Evolutionary conservation across 192 early-diverging fungal species (phyloP).

Genomic region (Phycomyces nitens): DNA sequence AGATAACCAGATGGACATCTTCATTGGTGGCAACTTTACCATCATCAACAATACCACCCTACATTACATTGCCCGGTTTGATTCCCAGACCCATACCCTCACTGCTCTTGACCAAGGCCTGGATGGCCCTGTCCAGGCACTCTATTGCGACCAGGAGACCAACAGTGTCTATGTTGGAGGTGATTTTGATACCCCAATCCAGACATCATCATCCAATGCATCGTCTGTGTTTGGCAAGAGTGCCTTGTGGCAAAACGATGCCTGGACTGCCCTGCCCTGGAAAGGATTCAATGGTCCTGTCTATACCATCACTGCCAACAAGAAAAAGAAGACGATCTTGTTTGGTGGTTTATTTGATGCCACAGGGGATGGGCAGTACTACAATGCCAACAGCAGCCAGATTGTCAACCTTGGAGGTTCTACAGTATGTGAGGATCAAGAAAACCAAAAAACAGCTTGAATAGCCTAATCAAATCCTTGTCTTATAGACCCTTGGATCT

Average conservation of each 20-base stretch:
- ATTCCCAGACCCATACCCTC: conserved; percentile 12
- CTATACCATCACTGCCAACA: conserved; percentile 48
- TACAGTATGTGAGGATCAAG: conserved; percentile 32
- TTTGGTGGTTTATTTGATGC: conserved; percentile 68
- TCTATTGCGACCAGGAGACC: conserved; percentile 29
- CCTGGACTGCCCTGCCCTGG: conserved; percentile 60
- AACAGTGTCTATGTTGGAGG: conserved; percentile 25
- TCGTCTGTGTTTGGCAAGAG: conserved; percentile 9
- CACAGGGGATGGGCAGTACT: conserved; percentile 60
- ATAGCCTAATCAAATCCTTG: too few relatives aligned
- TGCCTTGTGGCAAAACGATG: conserved; percentile 18
- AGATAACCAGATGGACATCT: conserved; percentile 16
- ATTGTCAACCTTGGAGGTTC: conserved; percentile 44
- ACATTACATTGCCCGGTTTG: conserved; percentile 25
- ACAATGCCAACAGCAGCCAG: conserved; percentile 44
- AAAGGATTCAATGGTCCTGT: conserved; percentile 69
- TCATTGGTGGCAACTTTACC: conserved; percentile 33
- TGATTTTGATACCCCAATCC: conserved; percentile 22
- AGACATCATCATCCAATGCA: not conserved
- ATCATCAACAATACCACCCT: not conserved
- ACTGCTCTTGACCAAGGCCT: conserved; percentile 26
- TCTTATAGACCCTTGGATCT: conserved; percentile 39
- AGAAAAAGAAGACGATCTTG: conserved; percentile 47
- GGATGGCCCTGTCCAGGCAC: conserved; percentile 29
- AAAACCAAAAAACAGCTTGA: too few relatives aligned